These are phyloP conservation scores for Chenopodium suecicum DNA, from an alignment of 148 eudicot genomes.

Conservation along the genomic window DNA sequence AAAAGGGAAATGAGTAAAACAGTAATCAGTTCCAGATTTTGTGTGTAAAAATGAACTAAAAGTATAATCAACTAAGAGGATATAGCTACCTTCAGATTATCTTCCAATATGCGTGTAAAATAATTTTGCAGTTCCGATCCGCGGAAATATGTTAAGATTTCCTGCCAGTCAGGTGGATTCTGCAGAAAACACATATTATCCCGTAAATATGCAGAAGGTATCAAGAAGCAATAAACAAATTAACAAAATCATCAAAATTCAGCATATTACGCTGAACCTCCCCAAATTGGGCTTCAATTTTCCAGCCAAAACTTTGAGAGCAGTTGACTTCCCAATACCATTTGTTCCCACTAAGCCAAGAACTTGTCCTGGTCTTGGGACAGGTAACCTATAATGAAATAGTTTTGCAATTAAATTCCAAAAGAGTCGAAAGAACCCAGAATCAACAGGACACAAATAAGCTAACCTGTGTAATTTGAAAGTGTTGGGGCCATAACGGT, in stretches of 20 bases:
- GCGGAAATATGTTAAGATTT: conserved; percentile 76
- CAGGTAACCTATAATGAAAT: conserved; percentile 66
- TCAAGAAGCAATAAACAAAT: conserved; percentile 1
- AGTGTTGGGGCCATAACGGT: conserved; percentile 96
- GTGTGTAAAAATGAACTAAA: not conserved
- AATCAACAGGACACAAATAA: not conserved
- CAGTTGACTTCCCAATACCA: conserved; percentile 98
- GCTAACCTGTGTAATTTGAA: conserved; percentile 91
- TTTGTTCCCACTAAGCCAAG: conserved; percentile 99
- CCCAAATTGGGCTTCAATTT: conserved; percentile 95
- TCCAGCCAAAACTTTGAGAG: conserved; percentile 97
- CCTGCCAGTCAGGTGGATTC: conserved; percentile 98
- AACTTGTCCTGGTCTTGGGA: conserved; percentile 99
- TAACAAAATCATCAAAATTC: not conserved
- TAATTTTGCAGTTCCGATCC: conserved; percentile 92
- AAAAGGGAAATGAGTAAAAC: not conserved
- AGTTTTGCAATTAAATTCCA: not conserved
- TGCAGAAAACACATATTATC: conserved; percentile 32
- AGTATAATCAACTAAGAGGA: not conserved
- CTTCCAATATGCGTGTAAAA: conserved; percentile 88
- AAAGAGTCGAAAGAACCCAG: conserved; percentile 1
- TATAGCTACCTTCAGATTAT: conserved; percentile 72
- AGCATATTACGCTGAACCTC: conserved; percentile 63
- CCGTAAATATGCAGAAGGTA: conserved; percentile 7
- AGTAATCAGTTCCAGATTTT: not conserved